A percentile compares a stretch with the other conserved stretches of the same genome.
phyloP scores from a whole-genome alignment of 164 flowering plant species.

The Buxus sempervirens region DNA sequence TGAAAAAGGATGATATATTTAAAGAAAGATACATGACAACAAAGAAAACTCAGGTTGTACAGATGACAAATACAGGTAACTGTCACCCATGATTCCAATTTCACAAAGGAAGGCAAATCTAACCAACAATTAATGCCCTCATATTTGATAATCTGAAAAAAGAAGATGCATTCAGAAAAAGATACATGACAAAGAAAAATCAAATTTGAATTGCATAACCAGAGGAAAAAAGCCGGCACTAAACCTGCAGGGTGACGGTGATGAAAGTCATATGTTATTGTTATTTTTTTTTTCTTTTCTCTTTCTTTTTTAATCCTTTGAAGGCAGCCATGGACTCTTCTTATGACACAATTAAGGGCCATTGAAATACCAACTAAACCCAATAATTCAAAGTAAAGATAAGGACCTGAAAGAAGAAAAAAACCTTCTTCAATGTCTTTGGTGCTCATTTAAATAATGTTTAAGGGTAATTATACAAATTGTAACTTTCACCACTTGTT shows the following conservation, averaged over 20 bases:
- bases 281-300: constrained; percentile 88
- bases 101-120: background rate
- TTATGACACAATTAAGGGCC: too few relatives aligned
- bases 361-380: too few relatives aligned
- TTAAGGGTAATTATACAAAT: too few relatives aligned
- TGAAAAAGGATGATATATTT: too few relatives aligned
- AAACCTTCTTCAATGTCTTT: too few relatives aligned
- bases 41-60: too few relatives aligned
- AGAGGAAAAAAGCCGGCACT: constrained; percentile 9
- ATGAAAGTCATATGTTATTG: constrained; percentile 58
- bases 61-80: background rate
- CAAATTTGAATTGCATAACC: constrained; percentile 3
- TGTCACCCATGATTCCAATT: background rate
- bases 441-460: too few relatives aligned
- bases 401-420: too few relatives aligned
- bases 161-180: background rate
- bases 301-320: too few relatives aligned
- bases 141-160: background rate
- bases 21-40: too few relatives aligned
- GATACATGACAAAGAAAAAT: constrained; percentile 3
- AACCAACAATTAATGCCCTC: background rate
- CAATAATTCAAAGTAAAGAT: too few relatives aligned
- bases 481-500: too few relatives aligned
- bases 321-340: constrained; percentile 98
- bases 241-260: constrained; percentile 26